Evolutionary conservation across 1,139 yeast species (phyloP).

Genomic region (Geotrichum phurueaensis): DNA sequence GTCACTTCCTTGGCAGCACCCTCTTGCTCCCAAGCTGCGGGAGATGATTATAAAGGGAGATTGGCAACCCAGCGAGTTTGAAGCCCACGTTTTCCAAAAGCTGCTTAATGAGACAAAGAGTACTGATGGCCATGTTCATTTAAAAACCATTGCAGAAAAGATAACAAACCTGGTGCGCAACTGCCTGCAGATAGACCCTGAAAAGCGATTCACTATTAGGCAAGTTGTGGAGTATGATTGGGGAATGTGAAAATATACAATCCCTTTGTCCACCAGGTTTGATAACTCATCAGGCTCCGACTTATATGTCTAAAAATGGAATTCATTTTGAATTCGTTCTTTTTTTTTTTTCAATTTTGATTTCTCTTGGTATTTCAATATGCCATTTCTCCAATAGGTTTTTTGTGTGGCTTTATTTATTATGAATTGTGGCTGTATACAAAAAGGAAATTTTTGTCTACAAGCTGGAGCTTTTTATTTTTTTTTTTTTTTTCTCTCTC

Average conservation of each 20-base stretch:
- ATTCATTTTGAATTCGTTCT: no score
- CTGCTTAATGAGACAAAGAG: conserved; percentile 16
- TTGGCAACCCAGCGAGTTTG: conserved; percentile 46
- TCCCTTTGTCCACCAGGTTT: background rate
- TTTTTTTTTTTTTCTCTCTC: no score
- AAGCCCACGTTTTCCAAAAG: conserved; percentile 28
- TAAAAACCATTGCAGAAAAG: conserved; percentile 20
- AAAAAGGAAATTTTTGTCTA: no score
- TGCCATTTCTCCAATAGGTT: no score
- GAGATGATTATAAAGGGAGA: conserved; percentile 66
- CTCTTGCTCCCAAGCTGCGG: conserved; percentile 70
- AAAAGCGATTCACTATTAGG: conserved; percentile 47
- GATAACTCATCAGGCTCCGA: no score
- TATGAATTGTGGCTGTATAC: no score
- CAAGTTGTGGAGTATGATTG: conserved; percentile 30
- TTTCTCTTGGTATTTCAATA: no score
- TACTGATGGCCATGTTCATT: conserved; percentile 40
- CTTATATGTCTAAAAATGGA: no score
- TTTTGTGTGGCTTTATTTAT: no score
- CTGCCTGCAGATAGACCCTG: conserved; percentile 49
- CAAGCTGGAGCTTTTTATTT: no score
- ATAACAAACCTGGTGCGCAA: conserved; percentile 47
- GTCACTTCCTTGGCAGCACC: conserved; percentile 74
- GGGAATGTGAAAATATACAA: background rate
- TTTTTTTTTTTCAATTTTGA: no score